Conservation (phyloP, 345 rosid species). For the Raphanus sativus region DNA sequence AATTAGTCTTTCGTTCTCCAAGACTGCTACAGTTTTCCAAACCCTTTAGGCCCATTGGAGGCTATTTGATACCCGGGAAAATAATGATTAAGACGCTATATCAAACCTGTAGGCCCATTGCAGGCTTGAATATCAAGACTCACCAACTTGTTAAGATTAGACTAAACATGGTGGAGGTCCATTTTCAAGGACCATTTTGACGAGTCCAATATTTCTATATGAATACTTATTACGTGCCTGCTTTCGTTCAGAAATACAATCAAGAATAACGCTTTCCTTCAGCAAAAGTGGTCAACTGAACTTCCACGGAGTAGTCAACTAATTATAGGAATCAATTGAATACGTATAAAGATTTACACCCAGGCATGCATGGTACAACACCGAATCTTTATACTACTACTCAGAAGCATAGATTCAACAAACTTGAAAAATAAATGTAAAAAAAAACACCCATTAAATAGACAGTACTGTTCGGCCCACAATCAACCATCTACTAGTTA, state of each 20-base stretch:
- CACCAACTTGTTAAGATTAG: background rate
- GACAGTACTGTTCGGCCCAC: conserved; percentile 23
- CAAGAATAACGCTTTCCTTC: background rate
- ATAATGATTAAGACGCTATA: background rate
- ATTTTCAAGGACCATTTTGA: background rate
- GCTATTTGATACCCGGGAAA: background rate
- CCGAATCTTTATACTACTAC: background rate
- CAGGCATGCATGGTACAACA: conserved; percentile 8
- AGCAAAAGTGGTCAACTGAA: conserved; percentile 15
- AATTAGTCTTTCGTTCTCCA: background rate
- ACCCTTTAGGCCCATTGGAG: background rate
- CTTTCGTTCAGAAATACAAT: background rate
- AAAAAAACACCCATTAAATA: background rate
- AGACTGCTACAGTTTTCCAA: background rate
- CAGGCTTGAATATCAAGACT: background rate
- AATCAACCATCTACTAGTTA: background rate
- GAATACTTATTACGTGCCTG: background rate
- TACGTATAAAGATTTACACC: background rate
- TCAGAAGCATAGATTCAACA: conserved; percentile 9
- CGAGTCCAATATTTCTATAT: background rate
- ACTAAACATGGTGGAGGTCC: background rate
- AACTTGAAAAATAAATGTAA: background rate
- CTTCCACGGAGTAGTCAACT: conserved; percentile 11
- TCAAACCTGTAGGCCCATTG: background rate
- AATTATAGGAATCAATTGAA: background rate